Evolutionary conservation across 169 alveolate genomes (phyloP).

Genomic region (Plasmodium billcollinsi): DNA sequence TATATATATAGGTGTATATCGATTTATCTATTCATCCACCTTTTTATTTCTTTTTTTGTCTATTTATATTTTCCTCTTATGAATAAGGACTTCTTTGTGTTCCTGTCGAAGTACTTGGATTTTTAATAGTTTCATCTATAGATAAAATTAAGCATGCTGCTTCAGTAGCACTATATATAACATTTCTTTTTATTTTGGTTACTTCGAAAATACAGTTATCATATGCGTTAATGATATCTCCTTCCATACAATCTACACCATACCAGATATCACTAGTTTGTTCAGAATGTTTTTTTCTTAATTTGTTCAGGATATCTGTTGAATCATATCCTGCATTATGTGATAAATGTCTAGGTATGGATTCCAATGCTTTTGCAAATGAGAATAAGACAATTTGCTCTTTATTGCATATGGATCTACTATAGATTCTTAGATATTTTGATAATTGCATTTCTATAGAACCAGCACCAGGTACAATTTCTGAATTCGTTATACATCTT

Average conservation of each 20-base stretch:
- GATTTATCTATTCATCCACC: too few relatives aligned
- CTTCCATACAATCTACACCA: constrained; percentile 96
- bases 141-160: constrained; percentile 98
- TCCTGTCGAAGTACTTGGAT: constrained; percentile 90
- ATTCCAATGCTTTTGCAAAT: constrained; percentile 97
- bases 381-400: constrained; percentile 94
- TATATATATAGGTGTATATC: too few relatives aligned
- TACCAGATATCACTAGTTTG: constrained; percentile 86
- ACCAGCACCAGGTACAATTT: constrained; percentile 98
- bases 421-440: constrained; percentile 79
- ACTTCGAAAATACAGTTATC: constrained; percentile 97
- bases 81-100: constrained; percentile 71
- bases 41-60: background rate
- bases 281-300: constrained; percentile 94
- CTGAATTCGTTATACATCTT: constrained; percentile 93
- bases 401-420: constrained; percentile 92
- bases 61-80: constrained; percentile 8
- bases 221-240: constrained; percentile 93
- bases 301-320: constrained; percentile 93
- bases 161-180: constrained; percentile 97
- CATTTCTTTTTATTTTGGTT: constrained; percentile 94
- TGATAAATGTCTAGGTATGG: constrained; percentile 97
- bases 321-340: constrained; percentile 97
- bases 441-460: constrained; percentile 94
- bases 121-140: constrained; percentile 97